A percentile compares a stretch with the other conserved stretches of the same genome.
phyloP scores from a whole-genome alignment of 768 basidiomycete genomes.

The Auricularia heimuer region DNA sequence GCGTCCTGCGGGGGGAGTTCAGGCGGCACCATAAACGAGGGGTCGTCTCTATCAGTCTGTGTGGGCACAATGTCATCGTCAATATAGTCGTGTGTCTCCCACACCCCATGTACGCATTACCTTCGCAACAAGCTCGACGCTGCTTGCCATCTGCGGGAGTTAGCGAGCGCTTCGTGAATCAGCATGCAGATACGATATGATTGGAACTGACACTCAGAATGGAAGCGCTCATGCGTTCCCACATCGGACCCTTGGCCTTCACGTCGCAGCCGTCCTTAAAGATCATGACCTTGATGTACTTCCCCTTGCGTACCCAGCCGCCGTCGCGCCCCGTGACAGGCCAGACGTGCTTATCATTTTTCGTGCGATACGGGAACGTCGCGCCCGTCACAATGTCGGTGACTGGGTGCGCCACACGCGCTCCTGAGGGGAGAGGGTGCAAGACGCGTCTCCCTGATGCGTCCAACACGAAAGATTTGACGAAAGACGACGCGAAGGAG shows the following conservation, averaged over 20 bases:
- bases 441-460: background rate
- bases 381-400: background rate
- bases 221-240: background rate
- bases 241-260: background rate
- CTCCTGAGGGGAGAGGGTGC: background rate
- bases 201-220: background rate
- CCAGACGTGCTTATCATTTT: background rate
- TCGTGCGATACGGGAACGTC: background rate
- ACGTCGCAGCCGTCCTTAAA: background rate
- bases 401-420: background rate
- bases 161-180: background rate
- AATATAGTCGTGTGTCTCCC: background rate
- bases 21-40: background rate
- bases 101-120: background rate
- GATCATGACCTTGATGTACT: background rate
- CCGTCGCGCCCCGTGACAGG: background rate
- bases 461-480: background rate
- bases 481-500: background rate
- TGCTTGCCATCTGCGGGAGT: background rate
- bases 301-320: background rate
- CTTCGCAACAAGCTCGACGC: background rate
- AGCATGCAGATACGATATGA: background rate
- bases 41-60: background rate
- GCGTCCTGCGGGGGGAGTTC: background rate
- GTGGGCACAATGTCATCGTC: background rate